These are phyloP conservation scores for Isabelozyma rhagii DNA, from an alignment of 805 yeast species.

Conservation along the genomic window DNA sequence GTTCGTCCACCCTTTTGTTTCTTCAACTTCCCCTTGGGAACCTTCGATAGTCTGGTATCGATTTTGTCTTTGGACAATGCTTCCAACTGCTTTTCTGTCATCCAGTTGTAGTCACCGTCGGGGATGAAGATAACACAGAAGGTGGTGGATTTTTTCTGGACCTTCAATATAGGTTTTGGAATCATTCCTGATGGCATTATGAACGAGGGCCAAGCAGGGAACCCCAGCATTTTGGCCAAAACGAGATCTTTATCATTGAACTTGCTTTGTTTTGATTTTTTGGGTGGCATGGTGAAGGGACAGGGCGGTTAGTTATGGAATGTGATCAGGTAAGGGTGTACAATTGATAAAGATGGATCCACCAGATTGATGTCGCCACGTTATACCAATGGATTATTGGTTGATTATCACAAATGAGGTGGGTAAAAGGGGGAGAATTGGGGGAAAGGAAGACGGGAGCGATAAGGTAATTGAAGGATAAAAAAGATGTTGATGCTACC, in stretches of 20 bases:
- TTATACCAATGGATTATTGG: background rate
- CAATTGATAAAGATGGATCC: background rate
- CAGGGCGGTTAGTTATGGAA: background rate
- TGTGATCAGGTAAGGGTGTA: background rate
- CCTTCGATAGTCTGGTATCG: conserved; percentile 22
- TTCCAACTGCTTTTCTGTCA: conserved; percentile 37
- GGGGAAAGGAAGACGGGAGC: too few species aligned
- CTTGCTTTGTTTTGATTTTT: conserved; percentile 10
- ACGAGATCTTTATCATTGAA: conserved; percentile 38
- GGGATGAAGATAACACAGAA: conserved; percentile 45
- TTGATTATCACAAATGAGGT: too few species aligned
- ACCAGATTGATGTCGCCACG: background rate
- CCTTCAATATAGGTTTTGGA: conserved; percentile 32
- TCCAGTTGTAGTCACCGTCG: conserved; percentile 45
- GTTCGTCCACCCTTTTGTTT: conserved; percentile 22
- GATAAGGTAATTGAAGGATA: too few species aligned
- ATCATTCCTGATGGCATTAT: conserved; percentile 39
- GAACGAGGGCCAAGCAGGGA: conserved; percentile 50
- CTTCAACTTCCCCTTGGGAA: conserved; percentile 18
- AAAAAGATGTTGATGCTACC: too few species aligned
- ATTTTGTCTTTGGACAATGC: conserved; percentile 26
- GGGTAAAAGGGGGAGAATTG: too few species aligned
- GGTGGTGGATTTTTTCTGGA: conserved; percentile 32
- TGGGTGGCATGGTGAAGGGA: conserved; percentile 29
- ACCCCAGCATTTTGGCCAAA: conserved; percentile 43